Percentiles rank a stretch among this genome's conserved stretches.
Conservation (phyloP, 352 stramenopile species). For the Hyaloperonospora arabidopsidis region DNA sequence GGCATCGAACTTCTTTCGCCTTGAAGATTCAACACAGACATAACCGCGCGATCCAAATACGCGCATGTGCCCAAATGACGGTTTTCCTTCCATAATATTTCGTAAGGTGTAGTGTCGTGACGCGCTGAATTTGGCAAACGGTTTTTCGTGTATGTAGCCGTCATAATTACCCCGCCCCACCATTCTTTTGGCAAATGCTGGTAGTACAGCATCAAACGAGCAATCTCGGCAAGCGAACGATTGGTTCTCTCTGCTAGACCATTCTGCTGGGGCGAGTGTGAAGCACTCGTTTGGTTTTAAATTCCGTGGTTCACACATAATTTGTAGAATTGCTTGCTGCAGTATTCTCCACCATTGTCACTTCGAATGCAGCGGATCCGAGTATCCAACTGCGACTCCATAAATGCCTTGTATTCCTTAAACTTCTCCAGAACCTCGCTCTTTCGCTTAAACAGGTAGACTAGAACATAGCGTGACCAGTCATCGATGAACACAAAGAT, state of each 20-base stretch:
- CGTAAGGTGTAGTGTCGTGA: constrained; percentile 6
- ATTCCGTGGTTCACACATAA: background rate
- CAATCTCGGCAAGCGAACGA: constrained; percentile 10
- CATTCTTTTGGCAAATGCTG: constrained; percentile 8
- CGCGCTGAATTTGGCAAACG: constrained; percentile 11
- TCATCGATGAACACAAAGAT: background rate
- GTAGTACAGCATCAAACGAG: constrained; percentile 11
- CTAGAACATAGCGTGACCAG: background rate
- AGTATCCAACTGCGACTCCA: background rate
- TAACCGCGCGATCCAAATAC: constrained; percentile 17
- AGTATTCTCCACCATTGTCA: background rate
- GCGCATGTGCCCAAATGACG: constrained; percentile 11
- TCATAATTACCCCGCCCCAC: constrained; percentile 19
- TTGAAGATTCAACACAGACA: constrained; percentile 15
- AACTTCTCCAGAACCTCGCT: background rate
- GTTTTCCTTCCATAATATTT: constrained; percentile 10
- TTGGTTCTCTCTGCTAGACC: constrained; percentile 17
- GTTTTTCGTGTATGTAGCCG: constrained; percentile 14
- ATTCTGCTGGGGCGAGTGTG: constrained; percentile 3
- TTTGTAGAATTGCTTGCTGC: background rate
- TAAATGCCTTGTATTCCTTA: background rate
- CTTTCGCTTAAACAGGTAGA: background rate
- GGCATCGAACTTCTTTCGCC: constrained; percentile 14
- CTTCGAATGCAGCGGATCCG: background rate
- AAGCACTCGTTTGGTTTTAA: background rate